Percentiles rank a stretch among this genome's conserved stretches.
phyloP scores from a whole-genome alignment of 2,329 filamentous ascomycete genomes.

The Tolypocladium paradoxum region DNA sequence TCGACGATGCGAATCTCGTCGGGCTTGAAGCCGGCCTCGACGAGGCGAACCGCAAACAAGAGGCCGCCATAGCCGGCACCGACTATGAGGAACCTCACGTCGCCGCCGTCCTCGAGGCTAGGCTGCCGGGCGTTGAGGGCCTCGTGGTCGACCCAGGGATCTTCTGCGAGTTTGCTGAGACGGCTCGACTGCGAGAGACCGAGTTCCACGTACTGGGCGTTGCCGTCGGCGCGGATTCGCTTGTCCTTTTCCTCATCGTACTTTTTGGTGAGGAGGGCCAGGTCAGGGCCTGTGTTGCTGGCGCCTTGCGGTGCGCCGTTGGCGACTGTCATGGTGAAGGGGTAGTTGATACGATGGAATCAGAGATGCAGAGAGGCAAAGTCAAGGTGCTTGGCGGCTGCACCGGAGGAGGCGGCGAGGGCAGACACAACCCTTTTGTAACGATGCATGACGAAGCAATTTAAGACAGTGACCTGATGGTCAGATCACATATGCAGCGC shows the following conservation, averaged over 20 bases:
- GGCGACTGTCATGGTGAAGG: background rate
- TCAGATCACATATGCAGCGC: no score
- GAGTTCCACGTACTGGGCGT: conserved; percentile 20
- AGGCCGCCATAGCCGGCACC: conserved; percentile 25
- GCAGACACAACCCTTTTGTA: no score
- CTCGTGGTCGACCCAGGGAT: conserved; percentile 25
- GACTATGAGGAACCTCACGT: conserved; percentile 14
- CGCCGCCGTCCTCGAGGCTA: conserved; percentile 14
- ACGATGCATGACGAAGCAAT: no score
- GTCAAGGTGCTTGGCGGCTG: no score
- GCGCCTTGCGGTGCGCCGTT: background rate
- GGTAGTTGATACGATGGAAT: background rate
- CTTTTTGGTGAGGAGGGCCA: conserved; percentile 8
- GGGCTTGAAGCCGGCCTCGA: conserved; percentile 11
- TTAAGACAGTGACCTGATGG: no score
- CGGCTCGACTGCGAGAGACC: conserved; percentile 12
- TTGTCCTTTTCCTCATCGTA: conserved; percentile 24
- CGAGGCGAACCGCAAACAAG: conserved; percentile 15
- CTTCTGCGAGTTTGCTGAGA: conserved; percentile 14
- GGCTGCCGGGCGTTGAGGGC: conserved; percentile 14
- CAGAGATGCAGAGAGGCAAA: no score
- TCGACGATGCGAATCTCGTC: conserved; percentile 32
- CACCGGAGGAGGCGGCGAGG: no score
- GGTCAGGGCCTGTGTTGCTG: background rate
- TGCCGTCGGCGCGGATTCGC: conserved; percentile 19